Evolutionary conservation across 2,329 filamentous ascomycete species (phyloP), one percentile per base, ranked within the genome.

Genomic region (Sodiomyces alkalinus): DNA sequence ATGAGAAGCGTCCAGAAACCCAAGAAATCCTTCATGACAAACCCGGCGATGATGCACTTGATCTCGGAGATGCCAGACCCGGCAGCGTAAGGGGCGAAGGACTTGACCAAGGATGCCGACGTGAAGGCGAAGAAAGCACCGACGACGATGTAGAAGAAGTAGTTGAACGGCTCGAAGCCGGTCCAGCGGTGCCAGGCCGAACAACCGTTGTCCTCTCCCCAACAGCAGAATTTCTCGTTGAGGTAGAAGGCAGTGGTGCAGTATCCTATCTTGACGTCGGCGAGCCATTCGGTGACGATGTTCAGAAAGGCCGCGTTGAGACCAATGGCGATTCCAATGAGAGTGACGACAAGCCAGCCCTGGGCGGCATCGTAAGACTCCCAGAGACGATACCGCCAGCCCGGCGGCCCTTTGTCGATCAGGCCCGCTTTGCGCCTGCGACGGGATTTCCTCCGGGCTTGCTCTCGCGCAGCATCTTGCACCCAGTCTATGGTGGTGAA

Each of bases 401-500:
- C 79, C 30, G 58, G 58, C 36, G 73, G 64, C 18, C 76, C 72
- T 19, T 71, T 64, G 37, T 82, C 74, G 52, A 80, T 80, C 35
- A 80, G 73, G 22, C 77, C 74, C 3, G 70, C 74, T 6, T 76
- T 73, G 43, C 77, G 74, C 49, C 74, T 76, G 44, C 80, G 70
- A 41, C 79, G 68, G 26, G 79, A 68, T 43, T 81, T 81, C 36
- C 87, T 74, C 31, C 86, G 73, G 26, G 81, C 62, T 49, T 92
- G 82, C 51, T 94, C 90, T 38, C 86, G 78, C 19, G 85, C 79
- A 8, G 87, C 86, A 67, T 98, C 90, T 52, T 98, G 87, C 1
- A 98, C 87, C 90, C 90, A 98, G 55, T 98, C 90, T 71, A 90
- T 90, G 1, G 90, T 98, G 5, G 86, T 93, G 50, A 98, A 98